Conservation (phyloP, 2,329 filamentous ascomycete genomes). For the Paecilomyces variotii region DNA sequence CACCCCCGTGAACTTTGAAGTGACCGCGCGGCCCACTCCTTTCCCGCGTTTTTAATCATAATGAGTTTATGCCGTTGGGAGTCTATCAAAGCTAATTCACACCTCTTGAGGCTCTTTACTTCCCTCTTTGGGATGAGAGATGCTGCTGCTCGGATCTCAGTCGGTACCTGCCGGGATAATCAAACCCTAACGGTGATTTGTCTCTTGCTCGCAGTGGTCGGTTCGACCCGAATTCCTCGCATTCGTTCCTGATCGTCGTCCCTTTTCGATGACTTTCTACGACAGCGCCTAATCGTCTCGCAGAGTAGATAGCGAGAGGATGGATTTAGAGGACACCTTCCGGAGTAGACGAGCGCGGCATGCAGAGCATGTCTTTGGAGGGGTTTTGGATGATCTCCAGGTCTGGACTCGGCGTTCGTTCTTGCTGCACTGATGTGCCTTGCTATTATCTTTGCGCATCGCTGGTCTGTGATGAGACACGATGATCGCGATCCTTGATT, state of each 20-base stretch:
- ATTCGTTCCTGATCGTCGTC: background rate
- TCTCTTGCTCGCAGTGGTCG: background rate
- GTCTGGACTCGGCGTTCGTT: background rate
- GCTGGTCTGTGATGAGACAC: background rate
- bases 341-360: background rate
- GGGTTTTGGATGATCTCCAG: background rate
- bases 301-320: background rate
- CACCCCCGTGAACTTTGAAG: background rate
- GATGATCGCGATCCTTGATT: background rate
- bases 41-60: background rate
- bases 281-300: background rate
- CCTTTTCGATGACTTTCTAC: background rate
- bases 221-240: background rate
- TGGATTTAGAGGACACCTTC: too few relatives aligned
- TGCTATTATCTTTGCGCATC: background rate
- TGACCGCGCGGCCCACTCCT: background rate
- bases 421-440: background rate
- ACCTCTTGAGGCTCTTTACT: background rate
- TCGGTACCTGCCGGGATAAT: background rate
- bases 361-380: background rate
- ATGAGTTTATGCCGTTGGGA: background rate
- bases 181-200: background rate
- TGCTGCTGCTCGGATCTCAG: background rate
- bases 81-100: background rate
- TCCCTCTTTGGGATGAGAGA: background rate